Percentiles rank a stretch among this genome's conserved stretches.
phyloP scores from a whole-genome alignment of 2,329 filamentous ascomycete species.

The Epichloe coenophiala region DNA sequence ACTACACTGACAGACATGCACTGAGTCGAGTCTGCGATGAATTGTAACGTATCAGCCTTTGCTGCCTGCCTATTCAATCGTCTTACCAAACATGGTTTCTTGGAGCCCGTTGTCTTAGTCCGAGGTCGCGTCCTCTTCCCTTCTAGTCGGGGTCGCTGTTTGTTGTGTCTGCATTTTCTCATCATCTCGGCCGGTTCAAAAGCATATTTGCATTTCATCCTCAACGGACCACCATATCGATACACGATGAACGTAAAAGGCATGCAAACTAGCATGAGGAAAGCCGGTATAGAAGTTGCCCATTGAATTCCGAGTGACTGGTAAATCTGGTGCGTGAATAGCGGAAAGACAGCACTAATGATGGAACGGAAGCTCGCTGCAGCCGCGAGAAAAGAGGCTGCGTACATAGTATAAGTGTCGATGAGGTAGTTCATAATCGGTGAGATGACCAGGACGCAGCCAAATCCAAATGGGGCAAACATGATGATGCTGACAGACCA shows the following conservation, averaged over 20 bases:
- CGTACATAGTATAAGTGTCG: conserved; percentile 55
- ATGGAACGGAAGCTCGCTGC: conserved; percentile 53
- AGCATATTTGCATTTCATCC: neutral
- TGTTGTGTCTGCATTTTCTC: too few species aligned
- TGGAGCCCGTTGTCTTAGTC: too few species aligned
- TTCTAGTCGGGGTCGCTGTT: too few species aligned
- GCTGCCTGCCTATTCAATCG: too few species aligned
- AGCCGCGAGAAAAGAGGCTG: conserved; percentile 55
- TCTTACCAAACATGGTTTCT: too few species aligned
- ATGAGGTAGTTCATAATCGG: conserved; percentile 47
- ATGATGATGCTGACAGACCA: conserved; percentile 28
- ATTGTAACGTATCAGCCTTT: too few species aligned
- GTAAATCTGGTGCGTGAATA: conserved; percentile 47
- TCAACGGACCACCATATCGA: neutral
- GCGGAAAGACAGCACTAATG: conserved; percentile 54
- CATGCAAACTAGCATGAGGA: conserved; percentile 50
- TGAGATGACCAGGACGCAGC: conserved; percentile 45
- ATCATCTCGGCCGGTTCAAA: neutral
- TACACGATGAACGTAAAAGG: conserved; percentile 39
- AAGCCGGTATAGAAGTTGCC: conserved; percentile 55
- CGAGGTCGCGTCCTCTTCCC: too few species aligned
- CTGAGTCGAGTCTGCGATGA: too few species aligned
- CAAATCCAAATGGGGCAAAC: conserved; percentile 34
- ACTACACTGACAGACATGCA: too few species aligned
- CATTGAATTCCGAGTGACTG: conserved; percentile 51